Percentiles rank a stretch among this genome's conserved stretches.
These are phyloP conservation scores for Akanthomyces uredinophilus DNA, from an alignment of 2,329 filamentous ascomycete species.

Conservation along the genomic window DNA sequence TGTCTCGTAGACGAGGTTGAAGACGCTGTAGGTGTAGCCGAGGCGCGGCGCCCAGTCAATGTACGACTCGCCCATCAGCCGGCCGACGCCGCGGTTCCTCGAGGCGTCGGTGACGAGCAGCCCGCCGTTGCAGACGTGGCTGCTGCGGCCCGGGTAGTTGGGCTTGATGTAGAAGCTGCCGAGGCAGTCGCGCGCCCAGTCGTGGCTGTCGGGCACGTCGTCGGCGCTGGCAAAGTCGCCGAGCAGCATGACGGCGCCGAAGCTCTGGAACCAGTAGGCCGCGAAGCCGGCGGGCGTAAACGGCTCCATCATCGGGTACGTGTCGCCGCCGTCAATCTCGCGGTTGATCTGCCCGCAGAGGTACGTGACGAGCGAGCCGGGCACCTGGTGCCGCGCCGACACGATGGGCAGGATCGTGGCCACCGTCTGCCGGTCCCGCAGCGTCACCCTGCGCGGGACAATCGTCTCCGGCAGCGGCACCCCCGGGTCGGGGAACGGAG, in stretches of 20 bases:
- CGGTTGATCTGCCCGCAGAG: conserved; percentile 80
- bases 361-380: conserved; percentile 67
- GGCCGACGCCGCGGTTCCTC: conserved; percentile 68
- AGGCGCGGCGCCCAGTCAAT: conserved; percentile 73
- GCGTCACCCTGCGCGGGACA: conserved; percentile 68
- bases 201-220: conserved; percentile 53
- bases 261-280: conserved; percentile 86
- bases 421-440: conserved; percentile 77
- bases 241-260: conserved; percentile 80
- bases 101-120: conserved; percentile 71
- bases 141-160: conserved; percentile 86
- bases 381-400: conserved; percentile 65
- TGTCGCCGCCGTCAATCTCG: conserved; percentile 88
- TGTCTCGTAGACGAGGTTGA: conserved; percentile 91
- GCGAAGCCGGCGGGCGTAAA: conserved; percentile 72
- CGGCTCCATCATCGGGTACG: conserved; percentile 79
- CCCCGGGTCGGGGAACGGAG: conserved; percentile 59
- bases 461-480: conserved; percentile 62
- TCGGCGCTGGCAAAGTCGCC: conserved; percentile 64
- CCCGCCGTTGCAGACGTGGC: conserved; percentile 83
- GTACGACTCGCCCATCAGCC: conserved; percentile 71
- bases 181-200: conserved; percentile 77
- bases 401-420: conserved; percentile 81
- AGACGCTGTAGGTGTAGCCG: conserved; percentile 87
- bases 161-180: conserved; percentile 94